Evolutionary conservation across 768 basidiomycete genomes (phyloP), one percentile per base, ranked within the genome.

Genomic region (Lactarius hatsudake): DNA sequence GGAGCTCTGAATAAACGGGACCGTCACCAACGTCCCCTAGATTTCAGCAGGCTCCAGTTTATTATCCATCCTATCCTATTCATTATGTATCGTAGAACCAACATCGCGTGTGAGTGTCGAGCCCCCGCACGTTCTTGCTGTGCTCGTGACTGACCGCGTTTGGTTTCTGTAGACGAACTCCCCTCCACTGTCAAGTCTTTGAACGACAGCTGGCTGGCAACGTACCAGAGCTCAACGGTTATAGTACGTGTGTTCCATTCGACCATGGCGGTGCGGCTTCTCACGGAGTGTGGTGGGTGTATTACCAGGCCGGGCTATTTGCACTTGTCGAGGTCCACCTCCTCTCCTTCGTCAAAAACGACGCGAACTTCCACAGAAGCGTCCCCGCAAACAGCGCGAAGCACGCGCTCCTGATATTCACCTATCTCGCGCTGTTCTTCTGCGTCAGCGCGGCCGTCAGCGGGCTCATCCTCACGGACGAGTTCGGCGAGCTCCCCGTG

Each of bases 391-490:
- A 48, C 20, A 23, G 62, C 12, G 64, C 61, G 5, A 43, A 36
- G 28, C n/a, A 60, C 30, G 70, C 70, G 2, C 68, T 71, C 13
- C 10, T 63, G 3, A 56, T 69, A 59, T 71, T 71, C 60, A 63
- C 70, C 8, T 71, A 71, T 32, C 40, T 64, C 64, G 60, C 70
- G 10, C 64, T 71, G 15, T 63, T 71, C 53, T 69, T 69, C 68
- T 60, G 61, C 55, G 9, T 65, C 23, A 69, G 68, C 62, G 68
- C 68, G 1, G 62, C 67, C 6, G 42, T 63, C 53, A 69, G 68
- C 61, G 68, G 68, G 15, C 64, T 69, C 45, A 61, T 71, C 43
- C 68, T 71, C 1, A 71, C 51, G 23, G 68, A 66, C 30, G 64
- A 69, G 36, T 69, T 71, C 20, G 64, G 68, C 4, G 64, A 60